Base-by-base conservation (phyloP, 192 early-diverging fungal genomes). In the Umbelopsis sp. region DNA sequence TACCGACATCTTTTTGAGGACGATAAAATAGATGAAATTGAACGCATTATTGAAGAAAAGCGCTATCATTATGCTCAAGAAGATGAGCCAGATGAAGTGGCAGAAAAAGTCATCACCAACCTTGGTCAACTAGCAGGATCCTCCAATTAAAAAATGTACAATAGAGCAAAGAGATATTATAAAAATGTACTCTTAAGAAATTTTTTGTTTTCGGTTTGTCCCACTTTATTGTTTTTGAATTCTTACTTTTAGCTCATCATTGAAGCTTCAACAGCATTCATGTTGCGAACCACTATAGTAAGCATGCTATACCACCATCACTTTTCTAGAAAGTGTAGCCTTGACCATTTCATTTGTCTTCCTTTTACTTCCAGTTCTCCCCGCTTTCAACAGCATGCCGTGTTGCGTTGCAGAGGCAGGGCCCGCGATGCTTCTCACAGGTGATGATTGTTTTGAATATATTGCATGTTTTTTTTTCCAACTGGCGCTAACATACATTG, bases 1-100 rank as follows among this genome's bases (percentile, higher is more conserved):
- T 29, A 67, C 32, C 20, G 16, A 51, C 43, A 34, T 8, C 29
- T 25, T 34, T 50, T 71, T 24, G 38, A 69, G 24, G 53, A 31
- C 6, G 24, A 36, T 34, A 38, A 36, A n/a, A 17, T 80, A 20
- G 56, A 74, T 17, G 45, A 62, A 26, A 80, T 80, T 24, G 70
- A 80, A 68, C 70, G 59, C n/a, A 50, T 67, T 25, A 80, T 80
- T 47, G 70, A 71, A 12, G 78, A 80, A 51, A 47, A 66, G 34
- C 70, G 70, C 38, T 71, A 71, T n/a, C 70, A 80, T 45, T 80
- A 80, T 49, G 78, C 78, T 52, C 73, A 75, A 70, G 78, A 80
- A 69, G 74, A 80, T 22, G 66, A 80, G 21, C 29, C 41, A 0
- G 70, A 71, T 54, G 70, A 71, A 44, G 49, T 71, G 5, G 70